Percentiles rank a stretch among this genome's conserved stretches.
Evolutionary conservation across 176 grass and related monocot genomes (phyloP).

Genomic region (Phoenix roebelenii): DNA sequence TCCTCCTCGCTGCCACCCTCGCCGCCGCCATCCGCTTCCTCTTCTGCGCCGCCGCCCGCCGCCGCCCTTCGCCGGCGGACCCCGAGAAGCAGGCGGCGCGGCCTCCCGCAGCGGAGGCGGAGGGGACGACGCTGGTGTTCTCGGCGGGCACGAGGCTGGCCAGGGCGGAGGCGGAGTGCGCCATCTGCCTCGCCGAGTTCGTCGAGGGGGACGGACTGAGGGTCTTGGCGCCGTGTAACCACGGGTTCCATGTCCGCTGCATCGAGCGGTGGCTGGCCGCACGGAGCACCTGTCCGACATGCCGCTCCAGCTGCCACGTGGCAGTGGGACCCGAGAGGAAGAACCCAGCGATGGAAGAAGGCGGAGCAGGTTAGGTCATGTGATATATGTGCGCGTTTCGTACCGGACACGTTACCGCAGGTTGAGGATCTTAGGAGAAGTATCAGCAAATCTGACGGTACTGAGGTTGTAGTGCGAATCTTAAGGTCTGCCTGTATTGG

Average conservation of each 20-base stretch:
- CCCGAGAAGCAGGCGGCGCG: constrained; percentile 12
- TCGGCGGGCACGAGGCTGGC: constrained; percentile 1
- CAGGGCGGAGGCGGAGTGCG: constrained; percentile 18
- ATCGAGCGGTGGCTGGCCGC: constrained; percentile 53
- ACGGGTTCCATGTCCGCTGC: constrained; percentile 59
- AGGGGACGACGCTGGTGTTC: constrained; percentile 8
- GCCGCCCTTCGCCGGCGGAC: not conserved
- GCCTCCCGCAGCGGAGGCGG: not conserved
- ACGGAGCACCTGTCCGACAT: constrained; percentile 57
- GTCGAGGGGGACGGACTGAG: constrained; percentile 36
- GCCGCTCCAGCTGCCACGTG: constrained; percentile 26
- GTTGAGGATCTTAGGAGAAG: no score
- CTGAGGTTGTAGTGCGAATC: no score
- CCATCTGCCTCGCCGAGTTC: constrained; percentile 37
- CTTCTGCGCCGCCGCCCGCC: not conserved
- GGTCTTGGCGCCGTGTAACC: constrained; percentile 40
- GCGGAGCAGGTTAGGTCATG: no score
- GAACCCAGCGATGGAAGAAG: no score
- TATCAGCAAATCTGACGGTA: no score
- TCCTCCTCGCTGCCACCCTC: constrained; percentile 14
- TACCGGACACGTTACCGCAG: no score
- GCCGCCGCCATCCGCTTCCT: constrained; percentile 14
- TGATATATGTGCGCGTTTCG: no score
- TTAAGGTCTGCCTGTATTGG: no score
- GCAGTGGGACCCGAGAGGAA: no score